phyloP scores from a whole-genome alignment of 2,329 filamentous ascomycete species.

The Microdochium paspali region DNA sequence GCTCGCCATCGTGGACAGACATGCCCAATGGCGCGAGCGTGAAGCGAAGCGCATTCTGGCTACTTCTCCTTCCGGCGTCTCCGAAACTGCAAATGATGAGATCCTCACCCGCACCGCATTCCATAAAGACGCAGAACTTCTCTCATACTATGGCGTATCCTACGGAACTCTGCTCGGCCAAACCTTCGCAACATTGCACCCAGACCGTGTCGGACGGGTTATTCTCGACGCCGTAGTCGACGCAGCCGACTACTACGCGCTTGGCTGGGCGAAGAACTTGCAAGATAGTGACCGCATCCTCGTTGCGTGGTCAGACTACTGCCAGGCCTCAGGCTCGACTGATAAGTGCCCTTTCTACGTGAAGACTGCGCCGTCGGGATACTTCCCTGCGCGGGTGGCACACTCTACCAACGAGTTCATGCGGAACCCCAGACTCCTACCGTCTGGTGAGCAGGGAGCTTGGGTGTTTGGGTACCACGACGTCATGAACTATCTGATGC shows the following conservation, averaged over 20 bases:
- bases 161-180: constrained; percentile 19
- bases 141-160: constrained; percentile 14
- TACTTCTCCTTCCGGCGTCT: not conserved
- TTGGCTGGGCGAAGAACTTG: constrained; percentile 1
- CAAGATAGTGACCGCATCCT: constrained; percentile 1
- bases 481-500: constrained; percentile 5
- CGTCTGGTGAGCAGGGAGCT: constrained; percentile 1
- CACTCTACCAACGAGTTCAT: not conserved
- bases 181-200: constrained; percentile 18
- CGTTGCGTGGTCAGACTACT: not conserved
- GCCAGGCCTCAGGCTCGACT: not conserved
- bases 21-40: constrained; percentile 23
- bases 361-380: not conserved
- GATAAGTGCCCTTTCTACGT: constrained; percentile 1
- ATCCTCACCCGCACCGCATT: constrained; percentile 3
- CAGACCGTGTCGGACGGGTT: constrained; percentile 10
- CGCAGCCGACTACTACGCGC: constrained; percentile 18
- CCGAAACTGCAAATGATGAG: not conserved
- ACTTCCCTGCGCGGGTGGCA: not conserved
- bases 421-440: not conserved
- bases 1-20: constrained; percentile 33
- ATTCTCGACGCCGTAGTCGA: constrained; percentile 8
- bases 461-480: constrained; percentile 17
- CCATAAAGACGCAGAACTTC: constrained; percentile 10
- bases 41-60: constrained; percentile 8